Conservation (phyloP, 768 basidiomycete species). For the Boletus rubropictus region DNA sequence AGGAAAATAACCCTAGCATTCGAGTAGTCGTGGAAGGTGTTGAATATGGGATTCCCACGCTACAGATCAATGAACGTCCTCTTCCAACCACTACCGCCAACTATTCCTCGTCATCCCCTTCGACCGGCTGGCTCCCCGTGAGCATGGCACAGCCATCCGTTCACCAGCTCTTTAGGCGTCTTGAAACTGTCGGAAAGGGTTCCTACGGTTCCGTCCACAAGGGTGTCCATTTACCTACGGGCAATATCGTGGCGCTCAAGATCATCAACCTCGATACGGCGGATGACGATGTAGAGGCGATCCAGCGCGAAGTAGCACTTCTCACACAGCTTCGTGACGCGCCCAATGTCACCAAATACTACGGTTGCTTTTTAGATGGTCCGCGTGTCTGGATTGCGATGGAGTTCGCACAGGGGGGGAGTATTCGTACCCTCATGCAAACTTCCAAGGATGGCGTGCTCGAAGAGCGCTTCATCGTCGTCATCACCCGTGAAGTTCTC, state of each 20-base stretch:
- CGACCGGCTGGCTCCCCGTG: neutral
- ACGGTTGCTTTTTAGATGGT: constrained; percentile 92
- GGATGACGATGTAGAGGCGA: constrained; percentile 95
- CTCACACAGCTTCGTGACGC: constrained; percentile 85
- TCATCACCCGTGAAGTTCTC: constrained; percentile 88
- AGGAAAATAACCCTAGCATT: constrained; percentile 20
- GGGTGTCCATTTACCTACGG: constrained; percentile 76
- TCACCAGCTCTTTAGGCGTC: constrained; percentile 75
- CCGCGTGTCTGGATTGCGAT: constrained; percentile 98
- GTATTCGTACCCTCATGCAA: constrained; percentile 90
- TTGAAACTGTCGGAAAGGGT: constrained; percentile 92
- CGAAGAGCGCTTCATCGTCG: constrained; percentile 83
- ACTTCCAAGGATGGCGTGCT: constrained; percentile 66
- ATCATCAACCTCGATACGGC: constrained; percentile 97
- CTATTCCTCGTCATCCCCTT: neutral
- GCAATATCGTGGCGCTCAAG: constrained; percentile 91
- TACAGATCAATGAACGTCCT: neutral
- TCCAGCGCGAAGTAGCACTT: constrained; percentile 92
- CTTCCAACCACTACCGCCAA: constrained; percentile 1
- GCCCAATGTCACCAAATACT: constrained; percentile 91
- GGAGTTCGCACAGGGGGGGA: constrained; percentile 96
- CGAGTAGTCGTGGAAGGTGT: neutral
- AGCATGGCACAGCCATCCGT: constrained; percentile 52
- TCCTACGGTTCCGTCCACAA: constrained; percentile 96
- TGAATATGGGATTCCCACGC: constrained; percentile 17